Percentiles rank a stretch among this genome's conserved stretches.
Evolutionary conservation across 805 yeast genomes (phyloP).

Genomic region (Ogataea ganodermae): DNA sequence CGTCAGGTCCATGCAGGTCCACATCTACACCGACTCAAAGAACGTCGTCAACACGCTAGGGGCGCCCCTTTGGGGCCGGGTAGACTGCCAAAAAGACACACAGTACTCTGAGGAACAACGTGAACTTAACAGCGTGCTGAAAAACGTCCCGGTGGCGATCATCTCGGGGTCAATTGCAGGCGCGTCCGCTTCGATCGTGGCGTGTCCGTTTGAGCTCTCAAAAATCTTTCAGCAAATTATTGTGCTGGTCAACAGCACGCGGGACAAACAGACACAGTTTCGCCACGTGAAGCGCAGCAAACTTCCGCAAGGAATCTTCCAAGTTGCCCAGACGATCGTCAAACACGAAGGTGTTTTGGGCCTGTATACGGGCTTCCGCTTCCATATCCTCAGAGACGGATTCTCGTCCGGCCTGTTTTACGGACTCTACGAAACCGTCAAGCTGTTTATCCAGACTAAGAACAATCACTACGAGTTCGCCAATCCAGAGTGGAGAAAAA

Average conservation of each 20-base stretch:
- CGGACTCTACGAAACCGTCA: constrained; percentile 72
- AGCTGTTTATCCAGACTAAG: constrained; percentile 44
- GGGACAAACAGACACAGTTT: constrained; percentile 15
- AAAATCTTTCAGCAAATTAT: constrained; percentile 79
- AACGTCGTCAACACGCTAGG: constrained; percentile 37
- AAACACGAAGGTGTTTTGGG: constrained; percentile 61
- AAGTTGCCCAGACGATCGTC: constrained; percentile 55
- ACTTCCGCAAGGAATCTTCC: constrained; percentile 37
- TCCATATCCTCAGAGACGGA: constrained; percentile 69
- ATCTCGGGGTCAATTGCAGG: constrained; percentile 71
- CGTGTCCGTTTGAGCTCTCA: constrained; percentile 85
- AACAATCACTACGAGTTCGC: constrained; percentile 16
- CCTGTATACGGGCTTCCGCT: constrained; percentile 70
- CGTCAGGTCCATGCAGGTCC: constrained; percentile 65
- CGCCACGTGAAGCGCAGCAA: constrained; percentile 20
- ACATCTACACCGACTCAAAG: constrained; percentile 58
- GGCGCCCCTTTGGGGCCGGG: constrained; percentile 16
- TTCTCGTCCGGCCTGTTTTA: constrained; percentile 73
- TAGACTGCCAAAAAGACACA: background rate
- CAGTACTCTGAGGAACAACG: constrained; percentile 5
- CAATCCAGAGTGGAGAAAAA: constrained; percentile 22
- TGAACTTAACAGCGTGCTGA: constrained; percentile 24
- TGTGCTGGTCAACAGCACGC: constrained; percentile 41
- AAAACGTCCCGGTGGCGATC: constrained; percentile 49
- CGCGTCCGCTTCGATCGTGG: constrained; percentile 57